Conservation (phyloP, 805 yeast genomes). For the Candida sphagnicola region DNA sequence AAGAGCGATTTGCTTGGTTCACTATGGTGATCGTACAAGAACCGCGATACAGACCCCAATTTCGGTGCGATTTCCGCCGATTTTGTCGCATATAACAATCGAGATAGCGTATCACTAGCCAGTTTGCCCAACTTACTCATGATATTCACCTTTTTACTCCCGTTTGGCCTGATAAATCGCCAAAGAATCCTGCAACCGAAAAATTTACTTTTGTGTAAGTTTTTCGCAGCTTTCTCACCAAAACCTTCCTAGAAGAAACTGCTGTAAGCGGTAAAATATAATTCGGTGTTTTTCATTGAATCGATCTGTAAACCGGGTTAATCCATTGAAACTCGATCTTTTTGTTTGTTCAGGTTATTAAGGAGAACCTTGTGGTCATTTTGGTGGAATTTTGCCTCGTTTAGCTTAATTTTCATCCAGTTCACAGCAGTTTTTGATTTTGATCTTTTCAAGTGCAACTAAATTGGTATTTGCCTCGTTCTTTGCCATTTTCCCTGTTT, state of each 20-base stretch:
- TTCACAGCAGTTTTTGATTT: no score
- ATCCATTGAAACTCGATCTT: not conserved
- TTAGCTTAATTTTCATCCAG: not conserved
- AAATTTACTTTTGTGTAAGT: not conserved
- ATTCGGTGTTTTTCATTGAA: not conserved
- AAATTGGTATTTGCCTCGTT: no score
- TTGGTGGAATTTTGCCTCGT: not conserved
- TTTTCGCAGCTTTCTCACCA: not conserved
- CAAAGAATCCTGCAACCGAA: no score
- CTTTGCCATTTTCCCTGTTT: no score
- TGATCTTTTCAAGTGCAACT: no score
- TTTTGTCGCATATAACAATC: conserved; percentile 3
- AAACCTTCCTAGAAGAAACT: not conserved
- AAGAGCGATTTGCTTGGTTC: conserved; percentile 1
- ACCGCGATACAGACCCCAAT: conserved; percentile 1
- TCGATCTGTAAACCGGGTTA: not conserved
- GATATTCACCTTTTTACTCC: not conserved
- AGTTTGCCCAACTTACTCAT: conserved; percentile 1
- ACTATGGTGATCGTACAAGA: conserved; percentile 1
- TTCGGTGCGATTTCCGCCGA: conserved; percentile 3
- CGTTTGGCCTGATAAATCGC: not conserved
- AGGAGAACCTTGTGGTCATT: not conserved
- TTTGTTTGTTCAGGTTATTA: not conserved
- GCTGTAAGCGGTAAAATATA: not conserved
- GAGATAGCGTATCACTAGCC: conserved; percentile 1